These are phyloP conservation scores for Teunomyces atbi DNA, from an alignment of 805 yeast genomes.

Conservation along the genomic window DNA sequence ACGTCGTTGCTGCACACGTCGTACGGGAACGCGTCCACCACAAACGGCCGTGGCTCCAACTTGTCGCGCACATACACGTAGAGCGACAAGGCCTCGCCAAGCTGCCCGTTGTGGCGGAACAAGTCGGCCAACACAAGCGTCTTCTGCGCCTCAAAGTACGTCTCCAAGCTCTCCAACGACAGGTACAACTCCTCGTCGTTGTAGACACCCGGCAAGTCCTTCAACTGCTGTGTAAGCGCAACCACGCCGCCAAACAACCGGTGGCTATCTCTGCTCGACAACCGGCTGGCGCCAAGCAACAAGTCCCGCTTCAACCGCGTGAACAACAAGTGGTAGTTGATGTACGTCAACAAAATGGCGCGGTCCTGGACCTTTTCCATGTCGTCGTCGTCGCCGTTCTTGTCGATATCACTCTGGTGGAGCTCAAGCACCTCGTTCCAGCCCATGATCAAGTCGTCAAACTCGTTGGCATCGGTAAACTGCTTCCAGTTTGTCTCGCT, in stretches of 20 bases:
- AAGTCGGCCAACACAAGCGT: constrained; percentile 44
- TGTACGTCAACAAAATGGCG: constrained; percentile 72
- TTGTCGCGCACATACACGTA: constrained; percentile 22
- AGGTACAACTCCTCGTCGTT: constrained; percentile 69
- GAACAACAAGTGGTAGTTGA: constrained; percentile 64
- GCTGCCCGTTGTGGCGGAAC: constrained; percentile 39
- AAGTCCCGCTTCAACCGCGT: constrained; percentile 73
- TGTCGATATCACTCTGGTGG: constrained; percentile 56
- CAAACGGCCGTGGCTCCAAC: constrained; percentile 6
- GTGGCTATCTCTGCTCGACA: constrained; percentile 40
- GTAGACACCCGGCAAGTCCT: constrained; percentile 89
- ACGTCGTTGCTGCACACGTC: constrained; percentile 38
- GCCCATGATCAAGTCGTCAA: constrained; percentile 54
- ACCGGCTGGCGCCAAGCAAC: constrained; percentile 36
- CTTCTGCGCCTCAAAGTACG: constrained; percentile 47
- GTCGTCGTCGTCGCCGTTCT: constrained; percentile 47
- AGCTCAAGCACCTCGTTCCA: constrained; percentile 71
- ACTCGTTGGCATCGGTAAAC: constrained; percentile 43
- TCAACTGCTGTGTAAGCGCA: constrained; percentile 54
- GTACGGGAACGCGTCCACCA: constrained; percentile 41
- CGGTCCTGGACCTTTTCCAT: constrained; percentile 64
- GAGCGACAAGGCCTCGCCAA: constrained; percentile 49
- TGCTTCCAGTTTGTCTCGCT: constrained; percentile 12
- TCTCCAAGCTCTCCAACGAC: constrained; percentile 50
- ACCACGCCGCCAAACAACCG: constrained; percentile 52